Evolutionary conservation across 176 grass and related monocot genomes (phyloP), one percentile per base, ranked within the genome.

Genomic region (Aegilops umbellulata): DNA sequence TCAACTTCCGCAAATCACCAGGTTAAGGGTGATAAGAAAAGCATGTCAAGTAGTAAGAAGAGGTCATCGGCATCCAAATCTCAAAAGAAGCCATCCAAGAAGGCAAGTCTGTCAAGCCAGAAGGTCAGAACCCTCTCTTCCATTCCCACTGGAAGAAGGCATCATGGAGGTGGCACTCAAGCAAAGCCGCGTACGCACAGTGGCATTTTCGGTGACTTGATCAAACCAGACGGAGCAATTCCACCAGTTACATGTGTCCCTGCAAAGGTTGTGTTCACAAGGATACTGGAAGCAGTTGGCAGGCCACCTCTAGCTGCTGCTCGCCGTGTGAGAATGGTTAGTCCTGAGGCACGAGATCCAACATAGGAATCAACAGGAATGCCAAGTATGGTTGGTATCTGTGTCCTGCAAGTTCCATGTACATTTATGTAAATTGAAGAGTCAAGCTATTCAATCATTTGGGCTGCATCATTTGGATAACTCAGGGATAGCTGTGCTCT

Each of bases 251-350:
- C 97, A 31, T 99, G 97, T 38, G 90, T 99, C 68, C 97, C 97
- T 32, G 74, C 90, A 31, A 99, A 96, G 90, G 88, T 99, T 79
- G 97, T 87, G 60, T 99, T 94, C 79, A 99, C 92, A 76, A 99
- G 94, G 88, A 99, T 99, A 87, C 64, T 94, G 88, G 97, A 99
- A 92, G 94, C 92, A 80, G 77, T 99, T 68, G 92, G 97, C 23
- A 95, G 92, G 88, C 78, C 92, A 83, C 91, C 88, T 77, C 38
- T 83, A 47, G 69, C 76, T 53, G 68, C 63, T 49, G 51, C 77
- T 82, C 89, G 94, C 51, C 88, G 80, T 67, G 78, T 87, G 84
- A 78, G 90, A 91, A 90, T 95, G 91, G 67, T 87, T 78, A 92
- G 78, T 63, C 89, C 89, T 87, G 82, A 84, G 14, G 74, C 89